phyloP scores from a whole-genome alignment of 352 stramenopile genomes.

The Phytophthora nicotianae region DNA sequence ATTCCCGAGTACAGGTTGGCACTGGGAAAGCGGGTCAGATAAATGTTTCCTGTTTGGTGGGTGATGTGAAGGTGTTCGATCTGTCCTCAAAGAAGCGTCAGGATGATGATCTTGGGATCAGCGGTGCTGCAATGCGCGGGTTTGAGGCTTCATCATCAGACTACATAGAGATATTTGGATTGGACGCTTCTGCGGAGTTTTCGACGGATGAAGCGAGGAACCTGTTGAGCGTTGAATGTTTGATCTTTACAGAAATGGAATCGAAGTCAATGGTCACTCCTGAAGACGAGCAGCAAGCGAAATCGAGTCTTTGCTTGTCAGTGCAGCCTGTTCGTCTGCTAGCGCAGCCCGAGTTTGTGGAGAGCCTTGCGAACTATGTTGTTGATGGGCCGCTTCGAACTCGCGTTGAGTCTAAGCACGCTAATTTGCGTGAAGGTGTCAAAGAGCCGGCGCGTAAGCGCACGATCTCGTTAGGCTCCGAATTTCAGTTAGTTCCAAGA shows the following conservation, averaged over 20 bases:
- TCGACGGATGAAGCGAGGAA: slow-evolving; percentile 28
- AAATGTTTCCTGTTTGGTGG: slow-evolving; percentile 52
- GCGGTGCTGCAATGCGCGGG: slow-evolving; percentile 12
- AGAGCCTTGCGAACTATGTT: slow-evolving; percentile 60
- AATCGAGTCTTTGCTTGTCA: slow-evolving; percentile 46
- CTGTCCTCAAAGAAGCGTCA: slow-evolving; percentile 46
- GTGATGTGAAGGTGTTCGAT: slow-evolving; percentile 79
- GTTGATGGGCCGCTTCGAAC: slow-evolving; percentile 58
- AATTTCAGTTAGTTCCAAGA: slow-evolving; percentile 28
- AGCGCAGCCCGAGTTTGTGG: slow-evolving; percentile 64
- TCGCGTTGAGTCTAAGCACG: slow-evolving; percentile 42
- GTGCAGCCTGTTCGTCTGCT: slow-evolving; percentile 64
- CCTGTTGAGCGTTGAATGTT: slow-evolving; percentile 54
- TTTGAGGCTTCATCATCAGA: slow-evolving; percentile 28
- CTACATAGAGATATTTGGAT: slow-evolving; percentile 63
- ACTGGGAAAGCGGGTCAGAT: slow-evolving; percentile 35
- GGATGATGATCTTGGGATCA: slow-evolving; percentile 33
- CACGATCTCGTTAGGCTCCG: slow-evolving; percentile 19
- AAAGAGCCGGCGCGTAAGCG: slow-evolving; percentile 20
- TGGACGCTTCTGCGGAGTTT: slow-evolving; percentile 37
- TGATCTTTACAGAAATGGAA: slow-evolving; percentile 31
- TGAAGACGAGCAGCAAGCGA: slow-evolving; percentile 17
- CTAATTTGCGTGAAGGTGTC: slow-evolving; percentile 10
- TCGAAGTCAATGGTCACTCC: background rate
- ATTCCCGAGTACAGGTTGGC: slow-evolving; percentile 47